Base-by-base conservation (phyloP, 345 rosid genomes). In the Eucalyptus curtisii region DNA sequence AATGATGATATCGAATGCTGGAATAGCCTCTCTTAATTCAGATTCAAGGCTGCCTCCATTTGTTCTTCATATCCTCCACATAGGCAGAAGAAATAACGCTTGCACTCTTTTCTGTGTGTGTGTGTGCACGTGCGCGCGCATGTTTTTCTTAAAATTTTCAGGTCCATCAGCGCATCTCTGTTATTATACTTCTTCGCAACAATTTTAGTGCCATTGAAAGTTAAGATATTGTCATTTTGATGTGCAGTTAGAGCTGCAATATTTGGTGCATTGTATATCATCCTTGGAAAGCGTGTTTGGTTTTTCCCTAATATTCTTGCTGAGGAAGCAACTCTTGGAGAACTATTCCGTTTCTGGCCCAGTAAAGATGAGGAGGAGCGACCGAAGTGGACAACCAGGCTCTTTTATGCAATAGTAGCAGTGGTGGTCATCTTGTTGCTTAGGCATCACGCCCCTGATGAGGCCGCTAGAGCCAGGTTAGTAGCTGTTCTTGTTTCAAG, bases 291-390 rank as follows among this genome's bases (percentile, higher is more conserved):
- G 91, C 99, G 99, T 88, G 92, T 96, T 88, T 98, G 99, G 99
- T 90, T 98, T 89, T 98, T 97, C 95, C 99, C 99, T 45, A 97
- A 96, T 93, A 98, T 98, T 92, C 99, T 98, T 64, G 99, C 99
- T 24, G 99, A 98, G 96, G 99, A 97, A 95, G 99, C 99, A 89
- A 98, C 99, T 52, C 90, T 98, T 92, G 89, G 96, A 68, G 99
- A 98, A 89, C 90, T 98, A 88, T 98, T 97, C 95, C 99, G 99
- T 47, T 96, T 98, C 93, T 98, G 99, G 95, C 99, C 99, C 87
- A 95, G 94, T 93, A 98, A 97, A 90, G 99, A 98, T 86, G 99
- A 98, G 93, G 99, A 97, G 91, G 99, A 96, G 87, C 94, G 93
- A 49, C 99, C 99, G 19, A 98, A 95, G 95, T 98, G 99, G 99